Base-by-base conservation (phyloP, 1,139 yeast genomes). In the Sugiyamaella neomexicana region DNA sequence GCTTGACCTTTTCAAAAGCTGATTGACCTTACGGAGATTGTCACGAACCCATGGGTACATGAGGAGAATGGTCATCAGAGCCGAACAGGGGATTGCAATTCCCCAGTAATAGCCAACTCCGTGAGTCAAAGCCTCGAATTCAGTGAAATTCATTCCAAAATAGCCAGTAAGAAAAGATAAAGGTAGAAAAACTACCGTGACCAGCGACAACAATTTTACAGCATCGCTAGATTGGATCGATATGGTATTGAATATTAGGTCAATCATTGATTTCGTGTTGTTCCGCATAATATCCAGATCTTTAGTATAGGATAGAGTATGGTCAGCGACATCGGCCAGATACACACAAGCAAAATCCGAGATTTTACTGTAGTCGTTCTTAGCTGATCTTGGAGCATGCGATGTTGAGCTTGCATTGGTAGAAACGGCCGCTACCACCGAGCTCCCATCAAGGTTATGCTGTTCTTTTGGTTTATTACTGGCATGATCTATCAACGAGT, bases 141-240 rank as follows among this genome's bases (percentile, higher is more conserved):
- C 65, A 16, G 73, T 71, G 58, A 82, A 78, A 58, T 80, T 80
- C 84, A 80, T 80, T 17, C 85, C 85, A 60, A 76, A 80, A 62
- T 79, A 80, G 9, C 83, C 83, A 0, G 83, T 79, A 73, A 81
- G 72, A 62, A 80, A 80, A 5, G 80, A 74, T 50, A 80, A 62
- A 8, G 84, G 85, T 48, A 80, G 67, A 59, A 80, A 80, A 17
- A 80, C 73, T 10, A 80, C 82, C 0, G 82, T 77, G 7, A 80
- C 80, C 32, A 80, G 63, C 7, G 82, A 76, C 49, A 80, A 67
- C 61, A 76, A 74, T 52, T 74, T 73, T 73, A 80, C 80, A 5
- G 82, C 75, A 58, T 73, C 79, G 55, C 79, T 77, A 2, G 81
- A 78, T 52, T 77, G 78, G 12, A 78, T 78, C 1, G 80, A 75